phyloP scores from a whole-genome alignment of 768 basidiomycete species.

The Gyrodon lividus region DNA sequence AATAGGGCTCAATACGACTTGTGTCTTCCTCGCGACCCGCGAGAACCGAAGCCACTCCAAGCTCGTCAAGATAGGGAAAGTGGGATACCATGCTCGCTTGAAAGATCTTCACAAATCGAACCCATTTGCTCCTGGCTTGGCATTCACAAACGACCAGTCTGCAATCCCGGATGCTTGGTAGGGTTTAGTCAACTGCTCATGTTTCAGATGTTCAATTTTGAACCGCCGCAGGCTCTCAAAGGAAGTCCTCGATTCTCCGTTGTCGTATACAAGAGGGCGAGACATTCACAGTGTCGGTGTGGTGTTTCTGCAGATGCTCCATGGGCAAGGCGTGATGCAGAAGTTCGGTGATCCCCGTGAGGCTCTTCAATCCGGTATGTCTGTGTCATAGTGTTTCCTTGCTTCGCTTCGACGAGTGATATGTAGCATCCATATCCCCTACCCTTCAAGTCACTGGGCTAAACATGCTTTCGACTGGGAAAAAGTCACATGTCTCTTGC shows the following conservation, averaged over 20 bases:
- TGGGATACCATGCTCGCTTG: slow-evolving; percentile 68
- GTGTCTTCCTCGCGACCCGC: slow-evolving; percentile 59
- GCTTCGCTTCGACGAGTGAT: not conserved
- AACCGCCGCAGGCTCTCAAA: slow-evolving; percentile 57
- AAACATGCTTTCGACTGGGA: slow-evolving; percentile 58
- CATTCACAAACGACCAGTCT: slow-evolving; percentile 15
- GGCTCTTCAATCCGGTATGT: slow-evolving; percentile 55
- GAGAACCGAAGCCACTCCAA: slow-evolving; percentile 54
- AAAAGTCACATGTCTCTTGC: slow-evolving; percentile 58
- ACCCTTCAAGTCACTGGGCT: slow-evolving; percentile 49
- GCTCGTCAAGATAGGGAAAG: slow-evolving; percentile 71
- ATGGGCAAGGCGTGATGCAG: slow-evolving; percentile 67
- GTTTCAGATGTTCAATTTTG: not conserved
- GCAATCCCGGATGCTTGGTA: slow-evolving; percentile 33
- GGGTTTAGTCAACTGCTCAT: not conserved
- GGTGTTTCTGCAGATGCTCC: slow-evolving; percentile 79
- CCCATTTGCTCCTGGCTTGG: slow-evolving; percentile 49
- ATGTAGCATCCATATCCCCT: slow-evolving; percentile 53
- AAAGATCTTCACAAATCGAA: slow-evolving; percentile 85
- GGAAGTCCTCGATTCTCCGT: slow-evolving; percentile 75
- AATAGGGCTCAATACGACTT: slow-evolving; percentile 55
- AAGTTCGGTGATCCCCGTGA: slow-evolving; percentile 53
- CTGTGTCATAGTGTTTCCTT: slow-evolving; percentile 14
- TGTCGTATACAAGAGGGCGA: slow-evolving; percentile 72
- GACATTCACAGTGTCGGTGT: slow-evolving; percentile 85